Percentiles rank a stretch among this genome's conserved stretches.
Conservation (phyloP, 257 asterid species). For the Solanum chiquidenum region DNA sequence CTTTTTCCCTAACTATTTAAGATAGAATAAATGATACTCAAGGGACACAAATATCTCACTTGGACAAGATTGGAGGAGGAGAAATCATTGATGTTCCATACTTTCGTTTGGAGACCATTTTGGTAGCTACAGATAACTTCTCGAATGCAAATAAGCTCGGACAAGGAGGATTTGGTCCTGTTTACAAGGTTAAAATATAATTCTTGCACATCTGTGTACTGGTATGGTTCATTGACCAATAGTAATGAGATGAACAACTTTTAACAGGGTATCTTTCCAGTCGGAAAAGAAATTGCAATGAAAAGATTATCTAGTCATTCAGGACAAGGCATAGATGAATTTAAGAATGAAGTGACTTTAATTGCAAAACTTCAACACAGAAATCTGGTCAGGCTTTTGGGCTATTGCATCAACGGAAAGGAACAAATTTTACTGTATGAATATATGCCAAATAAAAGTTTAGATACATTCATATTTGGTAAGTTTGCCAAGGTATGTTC, state of each 20-base stretch:
- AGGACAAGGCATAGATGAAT: constrained; percentile 18
- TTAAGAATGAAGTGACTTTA: constrained; percentile 5
- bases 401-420: constrained; percentile 5
- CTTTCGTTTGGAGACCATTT: too few relatives aligned
- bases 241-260: neutral
- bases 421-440: constrained; percentile 10
- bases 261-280: constrained; percentile 9
- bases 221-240: neutral
- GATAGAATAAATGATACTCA: too few relatives aligned
- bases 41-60: neutral
- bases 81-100: too few relatives aligned
- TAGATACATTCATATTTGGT: constrained; percentile 12
- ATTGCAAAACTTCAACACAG: neutral
- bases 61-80: neutral
- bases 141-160: too few relatives aligned
- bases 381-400: neutral
- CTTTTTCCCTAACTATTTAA: too few relatives aligned
- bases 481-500: neutral
- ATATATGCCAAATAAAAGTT: neutral
- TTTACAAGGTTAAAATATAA: neutral
- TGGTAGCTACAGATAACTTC: too few relatives aligned
- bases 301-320: constrained; percentile 15
- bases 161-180: too few relatives aligned
- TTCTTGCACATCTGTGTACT: neutral
- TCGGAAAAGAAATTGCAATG: constrained; percentile 13